Conservation (phyloP, 371 early-diverging fungal species). For the Mortierella sp. region DNA sequence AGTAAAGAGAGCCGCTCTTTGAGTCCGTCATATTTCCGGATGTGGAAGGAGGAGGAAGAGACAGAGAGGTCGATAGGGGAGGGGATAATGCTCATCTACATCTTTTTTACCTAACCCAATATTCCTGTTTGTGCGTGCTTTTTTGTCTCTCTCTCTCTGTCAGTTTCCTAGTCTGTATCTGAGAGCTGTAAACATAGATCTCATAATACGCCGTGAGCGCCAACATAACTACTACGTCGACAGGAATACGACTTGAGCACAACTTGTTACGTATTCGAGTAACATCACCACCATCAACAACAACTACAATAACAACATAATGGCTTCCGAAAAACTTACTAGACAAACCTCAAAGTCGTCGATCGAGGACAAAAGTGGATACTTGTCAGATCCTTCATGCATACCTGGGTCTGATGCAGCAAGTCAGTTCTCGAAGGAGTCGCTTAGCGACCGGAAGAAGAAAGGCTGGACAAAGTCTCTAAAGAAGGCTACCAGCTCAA, state of each 20-base stretch:
- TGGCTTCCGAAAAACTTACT: not conserved
- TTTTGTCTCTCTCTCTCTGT: not conserved
- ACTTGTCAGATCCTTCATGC: not conserved
- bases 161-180: not conserved
- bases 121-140: not conserved
- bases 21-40: too few species aligned
- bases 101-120: too few species aligned
- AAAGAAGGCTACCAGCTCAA: conserved; percentile 51
- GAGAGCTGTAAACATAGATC: not conserved
- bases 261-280: too few species aligned
- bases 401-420: conserved; percentile 14
- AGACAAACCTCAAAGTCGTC: not conserved
- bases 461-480: conserved; percentile 48
- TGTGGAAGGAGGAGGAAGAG: too few species aligned
- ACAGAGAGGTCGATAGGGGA: too few species aligned
- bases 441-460: conserved; percentile 18
- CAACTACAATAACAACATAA: not conserved
- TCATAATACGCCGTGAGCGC: not conserved
- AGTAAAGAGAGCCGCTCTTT: too few species aligned
- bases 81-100: too few species aligned
- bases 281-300: too few species aligned
- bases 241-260: not conserved
- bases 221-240: not conserved
- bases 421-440: conserved; percentile 34
- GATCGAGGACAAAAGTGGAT: not conserved